Evolutionary conservation across 2,329 filamentous ascomycete species (phyloP), one percentile per base, ranked within the genome.

Genomic region (Ustulina deusta): DNA sequence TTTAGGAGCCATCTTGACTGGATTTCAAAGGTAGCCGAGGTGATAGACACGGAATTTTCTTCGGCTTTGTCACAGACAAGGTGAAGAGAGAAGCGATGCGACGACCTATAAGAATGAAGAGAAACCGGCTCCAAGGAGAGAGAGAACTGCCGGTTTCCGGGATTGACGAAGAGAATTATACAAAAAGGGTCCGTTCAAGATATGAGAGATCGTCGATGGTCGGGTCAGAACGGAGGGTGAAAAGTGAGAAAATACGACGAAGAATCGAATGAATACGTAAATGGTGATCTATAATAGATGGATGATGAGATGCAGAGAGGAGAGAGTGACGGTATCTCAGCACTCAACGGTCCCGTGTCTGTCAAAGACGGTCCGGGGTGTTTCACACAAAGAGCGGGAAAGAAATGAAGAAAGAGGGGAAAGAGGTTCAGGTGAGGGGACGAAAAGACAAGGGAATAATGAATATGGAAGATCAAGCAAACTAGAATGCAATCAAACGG

Each of bases 1-100:
- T 65, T 62, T 74, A 52, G 75, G 74, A 40, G 75, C 74, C 76
- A 78, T 78, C 9, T 66, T 75, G 73, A 67, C 34, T 22, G 6
- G 57, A 40, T 34, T 63, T 62, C 46, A 68, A 42, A 40, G 25
- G n/a, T 34, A 36, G 46, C 27, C n/a, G 34, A 22, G 27, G 25
- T 48, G 46, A 57, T 42, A 22, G 27, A 22, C 13, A 20, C 49
- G 42, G 36, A 57, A 48, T 6, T 59, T 59, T 56, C 58, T 56
- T 73, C 63, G 52, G 63, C 58, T 65, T 70, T 75, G 73, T 76
- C 63, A 71, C 72, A 70, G 73, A 74, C 74, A 72, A 74, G 66
- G 60, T 54, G 64, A 70, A 68, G 68, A 69, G 63, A 42, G 27
- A 36, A 32, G 48, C 6, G 46, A 27, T 17, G 34, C 34, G 32